phyloP scores from a whole-genome alignment of 1,284 basidiomycete genomes.

The Cryptococcus neoformans region DNA sequence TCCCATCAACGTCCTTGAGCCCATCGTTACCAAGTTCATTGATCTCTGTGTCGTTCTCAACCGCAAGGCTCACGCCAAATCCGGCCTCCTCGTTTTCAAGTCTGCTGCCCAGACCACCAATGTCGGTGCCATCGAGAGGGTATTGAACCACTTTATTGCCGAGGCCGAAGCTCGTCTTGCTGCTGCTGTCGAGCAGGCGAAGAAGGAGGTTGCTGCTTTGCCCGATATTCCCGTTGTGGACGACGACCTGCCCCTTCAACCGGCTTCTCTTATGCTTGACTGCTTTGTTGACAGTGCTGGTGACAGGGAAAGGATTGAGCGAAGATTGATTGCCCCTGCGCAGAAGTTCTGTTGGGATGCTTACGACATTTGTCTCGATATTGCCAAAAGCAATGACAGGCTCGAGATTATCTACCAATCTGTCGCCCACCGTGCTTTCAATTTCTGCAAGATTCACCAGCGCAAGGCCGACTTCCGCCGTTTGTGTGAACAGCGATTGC shows the following conservation, averaged over 20 bases:
- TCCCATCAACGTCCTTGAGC: slow-evolving; percentile 83
- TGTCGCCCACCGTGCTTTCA: slow-evolving; percentile 94
- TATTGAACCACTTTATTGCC: slow-evolving; percentile 85
- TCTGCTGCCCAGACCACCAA: slow-evolving; percentile 93
- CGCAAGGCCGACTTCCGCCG: slow-evolving; percentile 98
- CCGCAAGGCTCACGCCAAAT: slow-evolving; percentile 89
- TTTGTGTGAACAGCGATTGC: slow-evolving; percentile 85
- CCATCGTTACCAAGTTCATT: slow-evolving; percentile 80
- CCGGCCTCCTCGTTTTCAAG: slow-evolving; percentile 89
- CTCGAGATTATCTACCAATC: slow-evolving; percentile 95
- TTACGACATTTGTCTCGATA: slow-evolving; percentile 94
- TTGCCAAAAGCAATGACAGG: slow-evolving; percentile 93
- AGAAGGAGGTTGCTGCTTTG: slow-evolving; percentile 76
- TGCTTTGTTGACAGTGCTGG: slow-evolving; percentile 56
- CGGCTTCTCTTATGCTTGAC: slow-evolving; percentile 43
- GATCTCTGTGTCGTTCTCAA: slow-evolving; percentile 96
- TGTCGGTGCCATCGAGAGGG: slow-evolving; percentile 86
- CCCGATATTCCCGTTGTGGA: slow-evolving; percentile 53
- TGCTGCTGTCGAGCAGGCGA: slow-evolving; percentile 72
- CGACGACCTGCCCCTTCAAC: slow-evolving; percentile 47
- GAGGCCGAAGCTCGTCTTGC: slow-evolving; percentile 83
- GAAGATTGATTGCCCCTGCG: slow-evolving; percentile 94
- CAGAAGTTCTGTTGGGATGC: slow-evolving; percentile 99
- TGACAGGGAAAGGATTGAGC: slow-evolving; percentile 91
- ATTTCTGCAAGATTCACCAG: slow-evolving; percentile 90